Conservation (phyloP, 306 rosid species). For the Calophaca sinica region DNA sequence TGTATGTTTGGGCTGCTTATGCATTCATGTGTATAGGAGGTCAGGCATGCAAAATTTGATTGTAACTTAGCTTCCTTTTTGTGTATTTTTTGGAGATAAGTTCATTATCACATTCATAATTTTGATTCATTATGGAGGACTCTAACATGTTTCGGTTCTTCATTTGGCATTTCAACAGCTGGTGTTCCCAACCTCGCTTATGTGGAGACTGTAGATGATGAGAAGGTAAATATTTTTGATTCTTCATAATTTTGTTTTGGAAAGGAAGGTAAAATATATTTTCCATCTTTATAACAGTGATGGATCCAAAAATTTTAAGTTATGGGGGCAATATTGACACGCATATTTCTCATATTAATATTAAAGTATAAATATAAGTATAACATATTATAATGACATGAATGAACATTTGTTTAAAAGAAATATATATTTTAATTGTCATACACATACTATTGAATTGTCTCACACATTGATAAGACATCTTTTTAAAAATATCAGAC, state of each 20-base stretch:
- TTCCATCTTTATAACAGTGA: too few relatives aligned
- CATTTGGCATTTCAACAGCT: slow-evolving; percentile 53
- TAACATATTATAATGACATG: too few relatives aligned
- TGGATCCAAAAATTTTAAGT: too few relatives aligned
- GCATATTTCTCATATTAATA: too few relatives aligned
- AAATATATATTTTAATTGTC: too few relatives aligned
- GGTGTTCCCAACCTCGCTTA: slow-evolving; percentile 82
- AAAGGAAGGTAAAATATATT: slow-evolving; percentile 51
- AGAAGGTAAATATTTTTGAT: slow-evolving; percentile 61
- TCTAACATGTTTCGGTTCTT: slow-evolving; percentile 39
- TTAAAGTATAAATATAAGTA: too few relatives aligned
- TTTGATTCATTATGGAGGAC: not conserved
- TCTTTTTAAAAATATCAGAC: too few relatives aligned
- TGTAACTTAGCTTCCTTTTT: not conserved
- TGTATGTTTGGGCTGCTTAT: too few relatives aligned
- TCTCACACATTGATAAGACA: too few relatives aligned
- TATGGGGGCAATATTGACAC: too few relatives aligned
- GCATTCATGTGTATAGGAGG: not conserved
- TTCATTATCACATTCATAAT: not conserved
- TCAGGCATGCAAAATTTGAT: not conserved
- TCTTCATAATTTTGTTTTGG: slow-evolving; percentile 25
- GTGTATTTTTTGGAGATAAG: slow-evolving; percentile 19
- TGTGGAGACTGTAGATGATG: slow-evolving; percentile 86
- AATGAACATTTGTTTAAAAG: too few relatives aligned
- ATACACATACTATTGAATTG: too few relatives aligned